Conservation (phyloP, 257 asterid species). For the Striga asiatica region DNA sequence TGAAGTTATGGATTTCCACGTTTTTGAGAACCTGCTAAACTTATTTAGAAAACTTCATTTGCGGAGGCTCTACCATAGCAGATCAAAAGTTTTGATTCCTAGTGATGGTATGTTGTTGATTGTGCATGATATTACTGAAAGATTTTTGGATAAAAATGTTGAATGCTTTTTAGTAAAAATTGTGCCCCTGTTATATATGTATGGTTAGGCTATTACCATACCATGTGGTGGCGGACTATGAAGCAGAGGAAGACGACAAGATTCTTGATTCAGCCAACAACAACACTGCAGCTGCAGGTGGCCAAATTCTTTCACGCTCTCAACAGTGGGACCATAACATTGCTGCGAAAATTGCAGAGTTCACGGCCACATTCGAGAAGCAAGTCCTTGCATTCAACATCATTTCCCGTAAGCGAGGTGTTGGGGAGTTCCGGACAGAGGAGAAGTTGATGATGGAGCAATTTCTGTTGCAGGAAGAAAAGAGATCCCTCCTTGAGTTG, state of each 20-base stretch:
- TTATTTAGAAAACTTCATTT: too few relatives aligned
- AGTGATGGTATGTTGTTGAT: too few relatives aligned
- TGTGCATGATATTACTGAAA: too few relatives aligned
- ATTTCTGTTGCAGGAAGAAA: slow-evolving; percentile 72
- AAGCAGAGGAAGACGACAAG: slow-evolving; percentile 99
- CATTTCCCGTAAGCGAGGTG: slow-evolving; percentile 65
- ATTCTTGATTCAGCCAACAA: slow-evolving; percentile 76
- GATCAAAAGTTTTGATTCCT: too few relatives aligned
- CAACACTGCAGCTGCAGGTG: slow-evolving; percentile 41
- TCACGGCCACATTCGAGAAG: slow-evolving; percentile 94
- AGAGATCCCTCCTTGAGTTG: slow-evolving; percentile 27
- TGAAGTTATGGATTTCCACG: background rate
- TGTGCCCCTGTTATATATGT: background rate
- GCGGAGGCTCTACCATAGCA: too few relatives aligned
- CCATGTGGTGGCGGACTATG: slow-evolving; percentile 99
- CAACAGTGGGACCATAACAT: slow-evolving; percentile 99
- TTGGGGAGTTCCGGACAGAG: slow-evolving; percentile 92
- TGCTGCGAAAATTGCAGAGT: slow-evolving; percentile 91
- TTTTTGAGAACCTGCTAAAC: background rate
- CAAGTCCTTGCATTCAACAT: slow-evolving; percentile 95
- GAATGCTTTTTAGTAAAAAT: background rate
- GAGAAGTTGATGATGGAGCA: slow-evolving; percentile 97
- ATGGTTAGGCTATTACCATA: slow-evolving; percentile 76
- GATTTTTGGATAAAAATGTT: too few relatives aligned
- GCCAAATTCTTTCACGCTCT: slow-evolving; percentile 82